Evolutionary conservation across 148 eudicot species (phyloP), one percentile per base, ranked within the genome.

Genomic region (Rhododendron molle): DNA sequence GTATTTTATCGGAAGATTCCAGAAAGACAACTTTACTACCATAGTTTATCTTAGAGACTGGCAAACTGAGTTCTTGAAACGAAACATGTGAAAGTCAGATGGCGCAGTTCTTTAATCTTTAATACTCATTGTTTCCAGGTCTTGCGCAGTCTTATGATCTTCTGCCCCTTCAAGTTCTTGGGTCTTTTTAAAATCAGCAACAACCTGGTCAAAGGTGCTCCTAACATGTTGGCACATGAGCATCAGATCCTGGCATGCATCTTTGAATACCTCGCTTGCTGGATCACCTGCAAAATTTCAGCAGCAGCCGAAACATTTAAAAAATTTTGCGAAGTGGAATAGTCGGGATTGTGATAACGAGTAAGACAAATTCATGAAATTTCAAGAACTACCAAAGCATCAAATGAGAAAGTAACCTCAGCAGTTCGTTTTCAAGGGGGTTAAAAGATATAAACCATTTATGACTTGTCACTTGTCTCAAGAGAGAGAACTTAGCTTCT

Each of bases 261-360:
- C 96, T 86, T 92, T 93, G 87, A 94, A 38, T 12, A 94, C 96
- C 84, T 93, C 95, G 60, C 73, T 86, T 20, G 96, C 96, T 69
- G 94, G 91, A 86, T 91, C 93, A 72, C 96, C 96, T 94, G 89
- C 47, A 83, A 76, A 87, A 58, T 44, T 38, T 34, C 62, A 85
- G 82, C 62, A 50, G 58, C 21, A 83, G 56, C 47, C 77, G 40
- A 43, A 77, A 34, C 13, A 21, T 20, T 9, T 26, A 5, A 50
- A 69, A 4, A 60, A 1, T 4, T 4, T 30, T 23, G 67, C 58
- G n/a, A 28, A 50, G 32, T 30, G 44, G 43, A 47, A 36, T 5
- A 80, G 18, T 32, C 15, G 15, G 47, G 56, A 14, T 71, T 32
- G 38, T 2, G 3, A 30, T 13, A 32, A 71, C 14, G 40, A 30